Evolutionary conservation across 2,329 filamentous ascomycete genomes (phyloP).

Genomic region (Colletotrichum sp.): DNA sequence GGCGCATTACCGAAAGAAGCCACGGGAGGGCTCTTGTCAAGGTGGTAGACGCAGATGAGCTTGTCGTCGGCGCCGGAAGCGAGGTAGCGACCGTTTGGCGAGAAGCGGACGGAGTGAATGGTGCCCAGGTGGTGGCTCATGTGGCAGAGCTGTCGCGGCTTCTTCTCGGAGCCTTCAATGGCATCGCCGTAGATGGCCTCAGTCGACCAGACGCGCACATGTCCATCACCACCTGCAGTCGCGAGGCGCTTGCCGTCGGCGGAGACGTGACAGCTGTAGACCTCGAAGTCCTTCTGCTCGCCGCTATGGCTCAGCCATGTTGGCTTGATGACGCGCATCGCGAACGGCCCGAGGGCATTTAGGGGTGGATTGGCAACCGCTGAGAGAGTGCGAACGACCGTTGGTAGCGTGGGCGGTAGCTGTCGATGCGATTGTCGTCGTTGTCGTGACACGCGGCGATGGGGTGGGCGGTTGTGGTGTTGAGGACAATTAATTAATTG

Average conservation of each 20-base stretch:
- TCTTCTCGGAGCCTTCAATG: constrained; percentile 33
- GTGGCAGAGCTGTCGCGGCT: constrained; percentile 92
- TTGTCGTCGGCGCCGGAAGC: constrained; percentile 98
- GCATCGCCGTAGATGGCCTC: constrained; percentile 81
- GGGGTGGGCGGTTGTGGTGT: background rate
- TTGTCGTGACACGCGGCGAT: background rate
- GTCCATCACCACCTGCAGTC: constrained; percentile 95
- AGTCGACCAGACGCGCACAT: constrained; percentile 97
- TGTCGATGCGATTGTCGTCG: background rate
- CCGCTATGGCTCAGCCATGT: constrained; percentile 96
- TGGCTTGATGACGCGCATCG: constrained; percentile 90
- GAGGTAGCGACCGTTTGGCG: constrained; percentile 91
- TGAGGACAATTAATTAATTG: background rate
- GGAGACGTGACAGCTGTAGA: constrained; percentile 97
- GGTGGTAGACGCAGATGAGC: constrained; percentile 95
- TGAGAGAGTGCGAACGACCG: background rate
- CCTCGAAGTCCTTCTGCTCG: constrained; percentile 97
- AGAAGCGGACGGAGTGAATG: constrained; percentile 96
- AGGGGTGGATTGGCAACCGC: background rate
- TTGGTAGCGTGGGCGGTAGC: background rate
- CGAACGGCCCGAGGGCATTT: constrained; percentile 12
- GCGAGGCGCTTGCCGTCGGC: constrained; percentile 91
- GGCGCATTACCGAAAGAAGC: constrained; percentile 72
- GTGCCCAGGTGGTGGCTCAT: constrained; percentile 99
- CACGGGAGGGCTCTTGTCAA: constrained; percentile 82